Evolutionary conservation across 352 stramenopile genomes (phyloP), one percentile per base, ranked within the genome.

Genomic region (Aphanomyces invadans): DNA sequence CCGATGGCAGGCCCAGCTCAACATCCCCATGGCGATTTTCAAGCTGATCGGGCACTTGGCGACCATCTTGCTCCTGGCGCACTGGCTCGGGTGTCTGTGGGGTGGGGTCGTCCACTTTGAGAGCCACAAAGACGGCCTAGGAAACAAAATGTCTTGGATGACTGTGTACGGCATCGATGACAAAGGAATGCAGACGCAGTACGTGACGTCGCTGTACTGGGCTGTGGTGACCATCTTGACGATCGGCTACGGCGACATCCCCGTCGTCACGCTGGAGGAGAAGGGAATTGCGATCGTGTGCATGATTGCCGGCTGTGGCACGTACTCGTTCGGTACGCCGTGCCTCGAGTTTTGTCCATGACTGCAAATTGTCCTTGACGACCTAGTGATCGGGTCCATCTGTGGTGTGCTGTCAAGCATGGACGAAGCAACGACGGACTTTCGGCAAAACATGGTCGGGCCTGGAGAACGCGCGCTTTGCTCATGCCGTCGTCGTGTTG

Each of bases 191-290:
- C 39, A 74, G 4, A 89, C 81, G 1, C 81, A 81, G 55, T 95
- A 94, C 72, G 79, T 95, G 45, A 83, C 86, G 15, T 89, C 79
- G 38, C 76, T 94, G 11, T 94, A 94, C 61, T 94, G 86, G 86
- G 85, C 86, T 0, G 82, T 86, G 19, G 90, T 84, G 21, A 95
- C 86, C 1, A 92, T 95, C 81, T 84, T 80, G 21, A 95, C 86
- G 0, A 85, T 95, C 7, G 87, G 87, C 3, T 96, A 95, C 71
- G 86, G 88, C 1, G 86, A 96, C 61, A 83, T 96, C 17, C 77
- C 74, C 23, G 79, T 86, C 0, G 73, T 90, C 5, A 95, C 90
- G 46, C 75, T 76, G 31, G 68, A 72, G 2, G 89, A 95, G 68
- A 78, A 89, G 53, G 62, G 76, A 15, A 90, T 89, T 59, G 89